Conservation (phyloP, 2,329 filamentous ascomycete genomes). For the Dactylellina haptotyla region DNA sequence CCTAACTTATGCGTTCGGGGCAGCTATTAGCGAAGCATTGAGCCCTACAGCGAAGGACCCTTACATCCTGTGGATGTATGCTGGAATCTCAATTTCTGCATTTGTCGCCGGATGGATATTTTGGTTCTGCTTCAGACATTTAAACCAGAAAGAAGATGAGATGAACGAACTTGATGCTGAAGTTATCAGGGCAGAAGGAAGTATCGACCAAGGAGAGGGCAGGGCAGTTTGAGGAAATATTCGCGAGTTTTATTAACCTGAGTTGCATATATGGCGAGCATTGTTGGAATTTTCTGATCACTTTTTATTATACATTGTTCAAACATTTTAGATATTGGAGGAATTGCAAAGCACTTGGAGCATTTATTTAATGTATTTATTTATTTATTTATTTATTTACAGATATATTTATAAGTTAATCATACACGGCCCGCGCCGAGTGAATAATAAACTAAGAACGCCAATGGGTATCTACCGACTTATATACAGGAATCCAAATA, state of each 20-base stretch:
- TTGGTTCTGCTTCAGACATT: slow-evolving; percentile 58
- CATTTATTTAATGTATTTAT: too few species aligned
- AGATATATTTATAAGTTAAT: background rate
- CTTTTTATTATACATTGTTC: too few species aligned
- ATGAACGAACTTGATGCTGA: slow-evolving; percentile 57
- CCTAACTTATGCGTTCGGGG: slow-evolving; percentile 70
- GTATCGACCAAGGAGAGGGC: background rate
- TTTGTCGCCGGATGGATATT: slow-evolving; percentile 58
- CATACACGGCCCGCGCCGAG: background rate
- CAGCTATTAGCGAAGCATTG: slow-evolving; percentile 65
- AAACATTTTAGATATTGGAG: too few species aligned
- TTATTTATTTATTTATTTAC: background rate
- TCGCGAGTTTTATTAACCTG: background rate
- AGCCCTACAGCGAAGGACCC: slow-evolving; percentile 64
- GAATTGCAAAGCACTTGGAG: too few species aligned
- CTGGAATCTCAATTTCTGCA: slow-evolving; percentile 57
- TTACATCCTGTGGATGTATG: slow-evolving; percentile 61
- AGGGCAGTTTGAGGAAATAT: background rate
- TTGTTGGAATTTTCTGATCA: background rate
- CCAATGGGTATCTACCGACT: slow-evolving; percentile 31
- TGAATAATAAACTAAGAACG: background rate
- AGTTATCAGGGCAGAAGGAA: background rate
- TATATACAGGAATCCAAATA: background rate
- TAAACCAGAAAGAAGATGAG: slow-evolving; percentile 59
- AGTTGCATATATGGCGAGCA: background rate